Evolutionary conservation across 2,329 filamentous ascomycete genomes (phyloP).

Genomic region (Colletotrichum sp.): DNA sequence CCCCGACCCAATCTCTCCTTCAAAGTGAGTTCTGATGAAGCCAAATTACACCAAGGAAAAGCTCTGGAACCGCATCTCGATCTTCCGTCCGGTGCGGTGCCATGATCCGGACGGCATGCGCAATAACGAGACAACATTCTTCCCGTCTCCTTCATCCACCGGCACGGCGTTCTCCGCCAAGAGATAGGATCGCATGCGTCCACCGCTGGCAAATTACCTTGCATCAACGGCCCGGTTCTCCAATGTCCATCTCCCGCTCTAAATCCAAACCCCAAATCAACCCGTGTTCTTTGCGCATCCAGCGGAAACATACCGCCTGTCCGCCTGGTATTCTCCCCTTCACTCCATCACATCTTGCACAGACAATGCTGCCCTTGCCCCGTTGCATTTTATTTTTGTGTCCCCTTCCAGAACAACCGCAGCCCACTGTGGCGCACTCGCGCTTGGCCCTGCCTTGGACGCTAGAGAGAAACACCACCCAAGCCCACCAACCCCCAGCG

Average conservation of each 20-base stretch:
- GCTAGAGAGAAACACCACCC: background rate
- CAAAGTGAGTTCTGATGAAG: background rate
- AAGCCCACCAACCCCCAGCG: background rate
- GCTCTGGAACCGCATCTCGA: background rate
- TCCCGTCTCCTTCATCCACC: background rate
- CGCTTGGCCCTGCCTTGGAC: background rate
- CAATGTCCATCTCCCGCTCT: background rate
- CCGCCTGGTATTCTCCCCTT: background rate
- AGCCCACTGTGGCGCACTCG: background rate
- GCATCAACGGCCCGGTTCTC: background rate
- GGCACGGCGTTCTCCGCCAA: background rate
- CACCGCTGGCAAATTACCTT: background rate
- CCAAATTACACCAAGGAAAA: background rate
- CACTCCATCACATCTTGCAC: background rate
- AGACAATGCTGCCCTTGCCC: background rate
- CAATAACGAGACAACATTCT: background rate
- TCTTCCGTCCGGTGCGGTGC: background rate
- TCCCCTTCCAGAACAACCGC: background rate
- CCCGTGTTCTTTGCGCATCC: background rate
- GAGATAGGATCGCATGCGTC: background rate
- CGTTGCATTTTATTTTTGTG: background rate
- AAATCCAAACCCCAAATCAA: background rate
- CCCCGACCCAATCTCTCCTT: background rate
- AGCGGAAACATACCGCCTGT: background rate
- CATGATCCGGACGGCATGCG: background rate